phyloP scores from a whole-genome alignment of 2,329 filamentous ascomycete genomes.

The Leptographium wingfieldii region DNA sequence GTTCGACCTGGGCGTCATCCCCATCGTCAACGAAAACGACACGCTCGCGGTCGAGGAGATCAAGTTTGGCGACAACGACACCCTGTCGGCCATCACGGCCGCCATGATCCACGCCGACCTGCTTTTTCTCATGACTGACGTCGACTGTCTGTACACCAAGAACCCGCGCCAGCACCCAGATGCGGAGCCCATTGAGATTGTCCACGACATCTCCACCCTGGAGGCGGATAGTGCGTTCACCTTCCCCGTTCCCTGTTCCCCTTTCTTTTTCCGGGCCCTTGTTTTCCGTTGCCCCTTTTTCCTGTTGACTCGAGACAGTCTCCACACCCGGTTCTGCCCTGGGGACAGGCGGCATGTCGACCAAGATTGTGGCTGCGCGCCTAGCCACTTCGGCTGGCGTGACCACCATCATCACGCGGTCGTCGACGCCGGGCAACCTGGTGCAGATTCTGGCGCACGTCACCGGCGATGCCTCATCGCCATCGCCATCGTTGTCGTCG shows the following conservation, averaged over 20 bases:
- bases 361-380: slow-evolving; percentile 88
- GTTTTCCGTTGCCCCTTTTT: no score
- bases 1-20: slow-evolving; percentile 88
- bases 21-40: slow-evolving; percentile 98
- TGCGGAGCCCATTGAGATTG: slow-evolving; percentile 80
- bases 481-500: neutral
- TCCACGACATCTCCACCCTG: slow-evolving; percentile 74
- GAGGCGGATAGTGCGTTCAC: slow-evolving; percentile 57
- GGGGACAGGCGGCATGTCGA: slow-evolving; percentile 93
- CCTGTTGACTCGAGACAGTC: slow-evolving; percentile 32
- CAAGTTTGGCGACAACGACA: slow-evolving; percentile 99
- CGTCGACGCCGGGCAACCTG: slow-evolving; percentile 88
- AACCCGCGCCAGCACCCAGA: slow-evolving; percentile 80
- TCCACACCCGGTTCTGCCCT: slow-evolving; percentile 79
- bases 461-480: slow-evolving; percentile 9
- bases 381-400: slow-evolving; percentile 90
- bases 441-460: slow-evolving; percentile 73
- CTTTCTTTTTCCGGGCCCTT: neutral
- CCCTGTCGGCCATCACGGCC: slow-evolving; percentile 87
- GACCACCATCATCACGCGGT: slow-evolving; percentile 88
- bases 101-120: slow-evolving; percentile 96
- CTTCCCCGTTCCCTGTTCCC: neutral
- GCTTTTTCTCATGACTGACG: slow-evolving; percentile 96
- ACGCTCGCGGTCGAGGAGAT: slow-evolving; percentile 95
- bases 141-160: slow-evolving; percentile 93